phyloP scores from a whole-genome alignment of 345 rosid species.

The Citrus mangshanensis region DNA sequence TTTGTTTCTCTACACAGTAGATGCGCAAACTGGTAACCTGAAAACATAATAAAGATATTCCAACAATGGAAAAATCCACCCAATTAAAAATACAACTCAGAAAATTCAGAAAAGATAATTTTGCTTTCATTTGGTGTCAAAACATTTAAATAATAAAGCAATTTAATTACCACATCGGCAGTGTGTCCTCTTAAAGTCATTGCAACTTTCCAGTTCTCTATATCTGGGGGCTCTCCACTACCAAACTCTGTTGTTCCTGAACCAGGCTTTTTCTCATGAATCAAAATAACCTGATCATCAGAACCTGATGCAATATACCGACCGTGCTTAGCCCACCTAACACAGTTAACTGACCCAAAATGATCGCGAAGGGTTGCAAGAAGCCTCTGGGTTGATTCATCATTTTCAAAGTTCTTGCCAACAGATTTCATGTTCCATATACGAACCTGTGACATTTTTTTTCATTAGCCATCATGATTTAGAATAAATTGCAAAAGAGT shows the following conservation, averaged over 20 bases:
- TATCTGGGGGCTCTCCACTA: slow-evolving; percentile 96
- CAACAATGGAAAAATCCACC: slow-evolving; percentile 5
- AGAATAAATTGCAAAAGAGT: not conserved
- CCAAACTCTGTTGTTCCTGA: slow-evolving; percentile 97
- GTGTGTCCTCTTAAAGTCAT: slow-evolving; percentile 97
- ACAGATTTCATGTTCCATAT: slow-evolving; percentile 93
- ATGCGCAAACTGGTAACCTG: not conserved
- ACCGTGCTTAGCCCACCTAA: slow-evolving; percentile 98
- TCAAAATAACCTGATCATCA: slow-evolving; percentile 89
- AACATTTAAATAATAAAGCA: not conserved
- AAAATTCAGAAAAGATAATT: not conserved
- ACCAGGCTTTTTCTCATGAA: slow-evolving; percentile 97
- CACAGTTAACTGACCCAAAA: slow-evolving; percentile 99
- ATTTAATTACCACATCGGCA: slow-evolving; percentile 94
- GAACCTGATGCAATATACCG: slow-evolving; percentile 91
- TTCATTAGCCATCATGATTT: not conserved
- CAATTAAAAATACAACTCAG: not conserved
- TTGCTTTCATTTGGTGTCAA: not conserved
- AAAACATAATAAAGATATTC: not conserved
- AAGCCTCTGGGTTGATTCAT: slow-evolving; percentile 69
- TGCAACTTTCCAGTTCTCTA: slow-evolving; percentile 98
- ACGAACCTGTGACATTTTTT: slow-evolving; percentile 52
- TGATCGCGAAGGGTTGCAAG: slow-evolving; percentile 97
- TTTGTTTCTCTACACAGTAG: not conserved
- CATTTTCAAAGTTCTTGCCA: slow-evolving; percentile 51